phyloP scores from a whole-genome alignment of 768 basidiomycete genomes.

The Amanita inopinata region DNA sequence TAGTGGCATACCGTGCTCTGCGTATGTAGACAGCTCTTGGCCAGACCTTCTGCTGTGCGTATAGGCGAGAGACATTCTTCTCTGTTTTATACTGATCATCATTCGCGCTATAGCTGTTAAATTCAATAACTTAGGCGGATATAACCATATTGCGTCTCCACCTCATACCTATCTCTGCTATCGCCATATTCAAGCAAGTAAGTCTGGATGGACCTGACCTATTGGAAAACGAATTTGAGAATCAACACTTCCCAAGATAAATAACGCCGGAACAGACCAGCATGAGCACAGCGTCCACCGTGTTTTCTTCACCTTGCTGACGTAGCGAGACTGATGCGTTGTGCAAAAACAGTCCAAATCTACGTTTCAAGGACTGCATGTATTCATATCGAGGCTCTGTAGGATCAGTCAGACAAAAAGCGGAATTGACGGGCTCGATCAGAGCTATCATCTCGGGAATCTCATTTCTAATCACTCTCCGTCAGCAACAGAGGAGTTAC shows the following conservation, averaged over 20 bases:
- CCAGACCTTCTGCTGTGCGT: conserved; percentile 67
- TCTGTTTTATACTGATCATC: conserved; percentile 50
- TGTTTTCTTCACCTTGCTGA: conserved; percentile 71
- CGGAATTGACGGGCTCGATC: conserved; percentile 49
- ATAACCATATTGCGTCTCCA: neutral
- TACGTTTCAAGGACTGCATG: conserved; percentile 41
- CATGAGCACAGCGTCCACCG: conserved; percentile 71
- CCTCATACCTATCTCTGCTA: conserved; percentile 42
- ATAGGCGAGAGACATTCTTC: conserved; percentile 55
- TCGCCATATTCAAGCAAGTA: conserved; percentile 72
- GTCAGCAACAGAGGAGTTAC: no score
- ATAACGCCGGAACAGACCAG: conserved; percentile 33
- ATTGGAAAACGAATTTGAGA: neutral
- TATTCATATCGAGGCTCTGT: conserved; percentile 57
- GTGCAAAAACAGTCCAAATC: conserved; percentile 65
- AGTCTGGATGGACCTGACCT: conserved; percentile 62
- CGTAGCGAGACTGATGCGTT: conserved; percentile 56
- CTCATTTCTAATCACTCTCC: conserved; percentile 66
- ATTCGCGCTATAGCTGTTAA: conserved; percentile 43
- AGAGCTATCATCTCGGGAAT: conserved; percentile 71
- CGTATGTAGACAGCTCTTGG: conserved; percentile 63
- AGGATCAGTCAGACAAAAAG: conserved; percentile 59
- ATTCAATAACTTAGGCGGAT: neutral
- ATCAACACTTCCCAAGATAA: neutral
- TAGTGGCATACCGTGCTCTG: conserved; percentile 50